phyloP scores from a whole-genome alignment of 2,329 filamentous ascomycete species.

The Capronia epimyces region DNA sequence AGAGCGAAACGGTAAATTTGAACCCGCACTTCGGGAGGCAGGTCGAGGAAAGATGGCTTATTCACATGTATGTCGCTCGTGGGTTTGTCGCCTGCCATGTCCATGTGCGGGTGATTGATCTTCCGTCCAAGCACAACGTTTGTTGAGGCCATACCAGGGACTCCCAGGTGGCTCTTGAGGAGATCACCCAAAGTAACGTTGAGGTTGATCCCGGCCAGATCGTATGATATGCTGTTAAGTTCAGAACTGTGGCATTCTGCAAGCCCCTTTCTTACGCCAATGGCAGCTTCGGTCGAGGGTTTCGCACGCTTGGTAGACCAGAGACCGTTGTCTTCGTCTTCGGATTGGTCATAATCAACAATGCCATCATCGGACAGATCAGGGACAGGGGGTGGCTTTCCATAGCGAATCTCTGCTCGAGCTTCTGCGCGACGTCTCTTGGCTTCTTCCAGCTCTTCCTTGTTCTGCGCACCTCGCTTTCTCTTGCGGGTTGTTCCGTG shows the following conservation, averaged over 20 bases:
- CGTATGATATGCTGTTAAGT: not conserved
- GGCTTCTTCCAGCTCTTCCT: not conserved
- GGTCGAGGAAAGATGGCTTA: constrained; percentile 33
- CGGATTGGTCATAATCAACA: not conserved
- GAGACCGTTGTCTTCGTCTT: constrained; percentile 1
- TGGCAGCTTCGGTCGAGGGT: not conserved
- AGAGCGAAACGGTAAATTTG: constrained; percentile 45
- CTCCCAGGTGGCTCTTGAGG: not conserved
- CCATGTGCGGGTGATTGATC: not conserved
- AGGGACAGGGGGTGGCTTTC: constrained; percentile 6
- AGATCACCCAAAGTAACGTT: constrained; percentile 1
- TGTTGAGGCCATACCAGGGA: not conserved
- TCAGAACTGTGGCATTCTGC: too few species aligned
- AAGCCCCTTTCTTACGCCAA: too few species aligned
- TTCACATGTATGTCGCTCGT: not conserved
- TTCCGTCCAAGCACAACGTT: not conserved
- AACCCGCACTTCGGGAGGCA: constrained; percentile 44
- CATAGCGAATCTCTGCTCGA: not conserved
- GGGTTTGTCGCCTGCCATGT: not conserved
- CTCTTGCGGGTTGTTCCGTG: constrained; percentile 10
- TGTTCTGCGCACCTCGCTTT: constrained; percentile 3
- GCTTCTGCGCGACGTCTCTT: constrained; percentile 1
- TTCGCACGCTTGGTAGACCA: not conserved
- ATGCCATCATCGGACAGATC: constrained; percentile 18
- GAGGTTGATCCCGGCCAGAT: constrained; percentile 3